Conservation (phyloP, 495 filamentous ascomycete species). For the Talaromyces nanjingensis region DNA sequence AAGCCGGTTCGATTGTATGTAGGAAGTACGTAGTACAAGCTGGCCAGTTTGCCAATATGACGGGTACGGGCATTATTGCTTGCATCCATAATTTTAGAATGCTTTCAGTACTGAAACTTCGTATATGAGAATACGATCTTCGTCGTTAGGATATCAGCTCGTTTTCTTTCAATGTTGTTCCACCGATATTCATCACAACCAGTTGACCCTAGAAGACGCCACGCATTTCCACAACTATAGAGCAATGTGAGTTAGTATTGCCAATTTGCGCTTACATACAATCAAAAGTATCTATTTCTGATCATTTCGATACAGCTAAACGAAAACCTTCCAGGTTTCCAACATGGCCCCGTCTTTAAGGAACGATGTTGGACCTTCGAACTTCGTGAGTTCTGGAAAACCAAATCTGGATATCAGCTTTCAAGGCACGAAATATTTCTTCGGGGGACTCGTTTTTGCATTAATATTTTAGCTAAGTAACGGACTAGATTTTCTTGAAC, state of each 20-base stretch:
- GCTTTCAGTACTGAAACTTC: not conserved
- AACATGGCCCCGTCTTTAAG: constrained; percentile 5
- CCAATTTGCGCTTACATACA: not conserved
- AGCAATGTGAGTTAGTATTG: not conserved
- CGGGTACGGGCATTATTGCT: not conserved
- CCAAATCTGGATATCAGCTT: constrained; percentile 11
- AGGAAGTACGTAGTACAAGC: not conserved
- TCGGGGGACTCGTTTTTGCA: not conserved
- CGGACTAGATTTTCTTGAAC: constrained; percentile 7
- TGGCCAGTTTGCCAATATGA: not conserved
- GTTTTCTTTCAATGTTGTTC: not conserved
- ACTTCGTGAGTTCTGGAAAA: constrained; percentile 4
- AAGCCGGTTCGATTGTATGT: not conserved
- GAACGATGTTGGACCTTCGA: not conserved
- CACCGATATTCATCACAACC: not conserved
- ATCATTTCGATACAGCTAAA: not conserved
- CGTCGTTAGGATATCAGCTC: not conserved
- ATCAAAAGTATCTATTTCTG: not conserved
- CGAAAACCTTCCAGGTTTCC: not conserved
- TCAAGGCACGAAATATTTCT: constrained; percentile 2
- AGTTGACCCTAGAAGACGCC: not conserved
- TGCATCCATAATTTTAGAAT: not conserved
- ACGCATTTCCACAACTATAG: not conserved
- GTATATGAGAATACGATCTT: not conserved
- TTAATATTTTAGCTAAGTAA: not conserved